Base-by-base conservation (phyloP, 495 filamentous ascomycete species). In the Massariosphaeria phaeospora region DNA sequence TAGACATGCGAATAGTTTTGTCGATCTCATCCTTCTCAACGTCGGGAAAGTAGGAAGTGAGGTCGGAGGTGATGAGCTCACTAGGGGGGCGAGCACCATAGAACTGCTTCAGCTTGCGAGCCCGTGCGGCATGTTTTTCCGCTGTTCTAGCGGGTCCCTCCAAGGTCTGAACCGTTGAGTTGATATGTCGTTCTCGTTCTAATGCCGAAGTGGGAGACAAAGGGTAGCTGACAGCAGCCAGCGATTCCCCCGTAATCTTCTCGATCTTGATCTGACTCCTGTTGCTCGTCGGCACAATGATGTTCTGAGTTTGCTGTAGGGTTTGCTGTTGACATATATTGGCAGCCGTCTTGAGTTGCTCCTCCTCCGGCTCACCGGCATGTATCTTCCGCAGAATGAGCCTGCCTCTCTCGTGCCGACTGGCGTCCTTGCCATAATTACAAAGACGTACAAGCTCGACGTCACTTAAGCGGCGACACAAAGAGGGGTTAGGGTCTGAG, bases 31-130 rank as follows among this genome's bases (percentile, higher is more conserved):
- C 89, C 45, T 85, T 81, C 31, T 88, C 84, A 65, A 96, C 90
- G 61, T 95, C 91, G 1, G 93, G 93, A 79, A 99, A 99, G 73
- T 96, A 99, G 6, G 91, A 91, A 11, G 86, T 86, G 34, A 97
- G 77, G 66, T 99, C 93, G 24, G 90, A 90, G 40, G 91, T 93
- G 65, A 99, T 97, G 73, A 99, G 78, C 72, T 97, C 94, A 68
- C 90, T 96, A 2, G 94, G 94, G 15, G 93, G 93, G 63, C 93
- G 76, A 51, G 89, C 81, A 44, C 94, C 93, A 64, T 94, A 89
- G 76, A 96, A 96, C 49, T 75, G 73, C 59, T 83, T 76, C 65
- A 91, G 68, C 72, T 84, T 78, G 65, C 80, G 67, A 61, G 79
- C 67, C 36, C 72, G 58, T 56, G 75, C 64, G 64, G 81, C 72